Evolutionary conservation across 2,329 filamentous ascomycete species (phyloP).

Genomic region (Xylariaceae sp.): DNA sequence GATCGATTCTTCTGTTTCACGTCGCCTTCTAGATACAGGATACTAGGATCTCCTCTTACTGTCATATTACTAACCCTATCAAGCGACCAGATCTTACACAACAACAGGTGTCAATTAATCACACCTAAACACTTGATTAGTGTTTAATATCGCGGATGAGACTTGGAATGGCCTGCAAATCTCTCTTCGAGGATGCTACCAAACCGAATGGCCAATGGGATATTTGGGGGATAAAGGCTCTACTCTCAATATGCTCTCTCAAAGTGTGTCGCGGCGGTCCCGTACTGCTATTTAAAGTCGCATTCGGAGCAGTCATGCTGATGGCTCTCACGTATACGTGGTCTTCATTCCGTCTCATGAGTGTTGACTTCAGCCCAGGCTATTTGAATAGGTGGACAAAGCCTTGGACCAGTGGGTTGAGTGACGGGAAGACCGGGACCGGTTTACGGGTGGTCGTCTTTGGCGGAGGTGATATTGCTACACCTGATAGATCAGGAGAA

Average conservation of each 20-base stretch:
- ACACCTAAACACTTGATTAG: too few relatives aligned
- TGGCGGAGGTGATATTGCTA: slow-evolving; percentile 48
- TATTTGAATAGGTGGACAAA: slow-evolving; percentile 10
- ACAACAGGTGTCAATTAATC: too few relatives aligned
- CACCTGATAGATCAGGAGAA: slow-evolving; percentile 29
- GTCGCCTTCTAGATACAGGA: too few relatives aligned
- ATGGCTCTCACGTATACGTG: slow-evolving; percentile 18
- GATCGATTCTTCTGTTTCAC: too few relatives aligned
- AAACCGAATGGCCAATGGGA: neutral
- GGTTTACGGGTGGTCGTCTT: slow-evolving; percentile 51
- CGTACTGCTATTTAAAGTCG: slow-evolving; percentile 20
- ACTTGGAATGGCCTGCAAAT: too few relatives aligned
- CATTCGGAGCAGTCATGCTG: slow-evolving; percentile 16
- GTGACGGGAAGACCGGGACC: slow-evolving; percentile 16
- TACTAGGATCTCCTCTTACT: too few relatives aligned
- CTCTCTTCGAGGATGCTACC: too few relatives aligned
- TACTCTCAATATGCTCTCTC: slow-evolving; percentile 15
- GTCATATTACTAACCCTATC: too few relatives aligned
- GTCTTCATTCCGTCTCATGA: slow-evolving; percentile 1
- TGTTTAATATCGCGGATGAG: too few relatives aligned
- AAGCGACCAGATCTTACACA: too few relatives aligned
- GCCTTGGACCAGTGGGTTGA: neutral
- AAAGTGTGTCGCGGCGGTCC: slow-evolving; percentile 20
- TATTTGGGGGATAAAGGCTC: slow-evolving; percentile 4
- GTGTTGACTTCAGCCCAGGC: neutral